Base-by-base conservation (phyloP, 2,329 filamentous ascomycete genomes). In the Fusarium poae region DNA sequence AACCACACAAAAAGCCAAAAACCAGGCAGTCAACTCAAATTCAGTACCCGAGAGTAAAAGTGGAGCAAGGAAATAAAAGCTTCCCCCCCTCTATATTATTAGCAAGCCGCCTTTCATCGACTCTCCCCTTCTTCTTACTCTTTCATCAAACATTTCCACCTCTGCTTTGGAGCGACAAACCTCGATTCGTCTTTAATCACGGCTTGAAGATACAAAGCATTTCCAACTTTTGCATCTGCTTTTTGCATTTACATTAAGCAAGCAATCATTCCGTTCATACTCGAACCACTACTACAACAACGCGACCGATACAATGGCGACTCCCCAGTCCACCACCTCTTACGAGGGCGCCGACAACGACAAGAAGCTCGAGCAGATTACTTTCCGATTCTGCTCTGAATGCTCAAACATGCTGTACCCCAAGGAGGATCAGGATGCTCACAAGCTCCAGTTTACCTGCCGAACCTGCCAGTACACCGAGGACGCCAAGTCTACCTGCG, bases 391-490 rank as follows among this genome's bases (percentile, higher is more conserved):
- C 86, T 99, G 96, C 85, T 94, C 93, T 74, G 96, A 99, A 86
- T 99, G 96, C 84, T 97, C 94, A 75, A 99, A 99, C 85, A 92
- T 99, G 88, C 86, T 99, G 57, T 98, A 98, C 78, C 96, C 96
- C 51, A 96, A 97, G 82, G 97, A 99, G 84, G 94, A 99, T 81
- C 89, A 91, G 67, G 85, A 90, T 65, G 89, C 89, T 66, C 92
- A 92, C 83, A 91, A 90, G 75, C 90, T 99, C 73, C 91, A 97
- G 84, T 99, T 97, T 82, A 94, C 93, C 69, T 99, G 96, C 85
- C 92, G 95, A 74, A 97, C 94, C 59, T 99, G 96, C 83, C 91
- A 94, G 77, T 97, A 93, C 82, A 92, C 91, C 75, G 94, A 97
- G 78, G 89, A 91, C 68, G 94, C 95, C 32, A 89, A 89, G 65